Conservation (phyloP, 495 filamentous ascomycete species). For the Elaphomyces granulatus region DNA sequence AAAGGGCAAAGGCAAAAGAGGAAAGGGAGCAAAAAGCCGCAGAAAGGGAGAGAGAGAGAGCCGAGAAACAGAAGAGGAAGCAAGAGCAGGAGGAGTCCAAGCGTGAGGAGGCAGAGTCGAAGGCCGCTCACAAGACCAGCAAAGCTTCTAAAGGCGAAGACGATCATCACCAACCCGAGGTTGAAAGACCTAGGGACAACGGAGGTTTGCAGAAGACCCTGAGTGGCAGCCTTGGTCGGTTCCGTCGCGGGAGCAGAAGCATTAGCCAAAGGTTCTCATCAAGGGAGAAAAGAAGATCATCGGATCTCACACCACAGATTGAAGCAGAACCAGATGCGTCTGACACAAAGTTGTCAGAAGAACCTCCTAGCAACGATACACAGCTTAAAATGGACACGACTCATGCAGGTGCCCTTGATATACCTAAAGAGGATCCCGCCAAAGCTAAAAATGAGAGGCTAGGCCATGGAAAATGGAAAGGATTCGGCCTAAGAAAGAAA, state of each 20-base stretch:
- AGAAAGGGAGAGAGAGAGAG: conserved; percentile 53
- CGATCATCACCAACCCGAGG: conserved; percentile 23
- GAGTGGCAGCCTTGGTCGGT: conserved; percentile 32
- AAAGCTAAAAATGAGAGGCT: conserved; percentile 15
- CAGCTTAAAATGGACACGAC: too few species aligned
- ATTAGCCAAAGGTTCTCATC: conserved; percentile 34
- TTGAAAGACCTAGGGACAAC: conserved; percentile 7
- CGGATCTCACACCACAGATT: conserved; percentile 10
- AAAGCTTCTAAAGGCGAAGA: conserved; percentile 37
- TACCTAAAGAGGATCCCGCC: conserved; percentile 7
- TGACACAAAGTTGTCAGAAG: too few species aligned
- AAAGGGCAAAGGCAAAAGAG: conserved; percentile 36
- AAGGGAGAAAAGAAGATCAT: conserved; percentile 24
- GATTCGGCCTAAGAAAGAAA: conserved; percentile 31
- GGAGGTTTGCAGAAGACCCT: conserved; percentile 24
- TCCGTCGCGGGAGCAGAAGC: conserved; percentile 46
- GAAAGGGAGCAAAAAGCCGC: conserved; percentile 53
- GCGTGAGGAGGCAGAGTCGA: conserved; percentile 44
- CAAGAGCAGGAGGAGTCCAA: conserved; percentile 43
- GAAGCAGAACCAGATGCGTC: too few species aligned
- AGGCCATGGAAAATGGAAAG: conserved; percentile 24
- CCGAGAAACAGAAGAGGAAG: conserved; percentile 48
- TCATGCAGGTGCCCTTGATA: neutral
- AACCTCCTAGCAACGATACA: too few species aligned
- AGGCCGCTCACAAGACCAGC: conserved; percentile 43